These are phyloP conservation scores for Phytophthora pinifolia DNA, from an alignment of 352 stramenopile species.

Conservation along the genomic window DNA sequence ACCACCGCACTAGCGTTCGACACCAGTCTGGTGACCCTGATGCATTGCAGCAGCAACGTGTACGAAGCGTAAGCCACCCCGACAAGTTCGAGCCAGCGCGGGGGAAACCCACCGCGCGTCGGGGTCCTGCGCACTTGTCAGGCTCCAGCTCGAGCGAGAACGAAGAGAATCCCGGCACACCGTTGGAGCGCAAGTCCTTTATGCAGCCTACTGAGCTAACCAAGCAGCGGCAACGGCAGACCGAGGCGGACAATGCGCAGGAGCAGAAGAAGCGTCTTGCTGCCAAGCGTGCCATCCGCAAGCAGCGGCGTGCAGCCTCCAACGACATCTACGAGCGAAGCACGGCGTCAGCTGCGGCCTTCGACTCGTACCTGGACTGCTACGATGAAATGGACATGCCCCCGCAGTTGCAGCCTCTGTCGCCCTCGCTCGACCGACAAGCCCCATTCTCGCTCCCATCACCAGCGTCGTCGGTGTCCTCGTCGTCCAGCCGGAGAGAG, in stretches of 20 bases:
- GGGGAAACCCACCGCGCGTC: conserved; percentile 8
- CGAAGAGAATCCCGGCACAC: conserved; percentile 30
- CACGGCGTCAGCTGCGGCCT: conserved; percentile 16
- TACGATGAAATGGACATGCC: conserved; percentile 44
- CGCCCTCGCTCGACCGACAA: conserved; percentile 20
- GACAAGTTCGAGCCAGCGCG: conserved; percentile 21
- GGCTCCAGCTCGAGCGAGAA: conserved; percentile 32
- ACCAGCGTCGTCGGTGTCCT: conserved; percentile 24
- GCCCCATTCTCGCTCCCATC: conserved; percentile 12
- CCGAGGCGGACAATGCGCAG: conserved; percentile 18
- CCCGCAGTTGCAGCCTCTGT: conserved; percentile 26
- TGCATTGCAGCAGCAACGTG: conserved; percentile 24
- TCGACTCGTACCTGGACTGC: conserved; percentile 33
- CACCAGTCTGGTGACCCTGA: conserved; percentile 8
- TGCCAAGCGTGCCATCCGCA: conserved; percentile 35
- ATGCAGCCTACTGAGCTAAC: conserved; percentile 56
- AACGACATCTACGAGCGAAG: conserved; percentile 45
- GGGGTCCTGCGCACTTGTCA: conserved; percentile 10
- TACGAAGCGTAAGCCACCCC: conserved; percentile 43
- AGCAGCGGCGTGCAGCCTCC: conserved; percentile 39
- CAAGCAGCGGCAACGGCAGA: conserved; percentile 37
- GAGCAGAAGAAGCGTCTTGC: conserved; percentile 28
- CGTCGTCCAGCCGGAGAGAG: conserved; percentile 13
- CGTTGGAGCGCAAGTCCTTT: conserved; percentile 57
- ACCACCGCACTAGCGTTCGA: conserved; percentile 14